These are phyloP conservation scores for Viola odorata DNA, from an alignment of 345 rosid species.

Conservation along the genomic window DNA sequence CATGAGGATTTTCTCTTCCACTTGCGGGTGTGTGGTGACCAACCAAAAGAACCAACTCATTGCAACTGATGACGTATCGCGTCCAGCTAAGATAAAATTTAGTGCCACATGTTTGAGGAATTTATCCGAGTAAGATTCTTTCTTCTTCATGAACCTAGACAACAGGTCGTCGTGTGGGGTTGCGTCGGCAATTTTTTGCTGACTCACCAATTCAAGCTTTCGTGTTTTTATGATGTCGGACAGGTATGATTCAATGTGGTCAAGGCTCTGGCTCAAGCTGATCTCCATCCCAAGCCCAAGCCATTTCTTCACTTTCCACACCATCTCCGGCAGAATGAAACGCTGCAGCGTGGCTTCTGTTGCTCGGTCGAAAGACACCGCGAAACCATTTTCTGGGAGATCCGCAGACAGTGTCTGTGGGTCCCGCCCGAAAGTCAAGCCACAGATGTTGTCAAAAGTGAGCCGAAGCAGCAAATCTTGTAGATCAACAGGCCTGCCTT, in stretches of 20 bases:
- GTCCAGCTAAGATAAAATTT: constrained; percentile 46
- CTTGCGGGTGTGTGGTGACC: constrained; percentile 22
- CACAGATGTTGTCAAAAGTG: constrained; percentile 49
- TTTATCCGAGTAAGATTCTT: constrained; percentile 38
- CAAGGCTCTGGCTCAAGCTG: constrained; percentile 29
- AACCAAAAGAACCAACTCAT: constrained; percentile 47
- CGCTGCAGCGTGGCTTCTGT: constrained; percentile 44
- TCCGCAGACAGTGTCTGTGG: constrained; percentile 33
- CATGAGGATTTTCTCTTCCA: constrained; percentile 33
- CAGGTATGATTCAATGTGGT: constrained; percentile 26
- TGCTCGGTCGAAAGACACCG: constrained; percentile 39
- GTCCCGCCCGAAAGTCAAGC: constrained; percentile 41
- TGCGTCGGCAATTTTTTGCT: background rate
- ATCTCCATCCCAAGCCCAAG: constrained; percentile 39
- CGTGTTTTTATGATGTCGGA: constrained; percentile 35
- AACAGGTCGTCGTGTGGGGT: constrained; percentile 33
- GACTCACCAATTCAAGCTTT: constrained; percentile 31
- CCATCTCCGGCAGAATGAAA: constrained; percentile 30
- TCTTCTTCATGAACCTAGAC: constrained; percentile 40
- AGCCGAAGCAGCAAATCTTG: constrained; percentile 43
- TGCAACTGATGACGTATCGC: constrained; percentile 45
- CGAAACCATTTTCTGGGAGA: constrained; percentile 35
- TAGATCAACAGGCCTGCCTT: constrained; percentile 28
- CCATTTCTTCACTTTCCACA: constrained; percentile 36
- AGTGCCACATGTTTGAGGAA: constrained; percentile 43